Conservation (phyloP, 371 early-diverging fungal genomes). For the Mucor racemosus region DNA sequence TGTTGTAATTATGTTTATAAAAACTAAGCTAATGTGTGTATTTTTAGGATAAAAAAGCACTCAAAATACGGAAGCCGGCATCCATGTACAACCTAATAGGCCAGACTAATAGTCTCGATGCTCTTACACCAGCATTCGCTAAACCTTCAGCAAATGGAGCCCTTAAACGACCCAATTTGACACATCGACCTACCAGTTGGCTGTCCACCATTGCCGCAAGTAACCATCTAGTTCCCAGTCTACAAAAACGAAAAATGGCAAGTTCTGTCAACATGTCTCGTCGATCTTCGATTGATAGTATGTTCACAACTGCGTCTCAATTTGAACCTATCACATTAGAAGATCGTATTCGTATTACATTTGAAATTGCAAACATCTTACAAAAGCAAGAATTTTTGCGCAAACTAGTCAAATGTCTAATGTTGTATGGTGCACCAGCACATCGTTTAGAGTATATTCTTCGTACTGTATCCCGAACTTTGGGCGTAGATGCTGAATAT, state of each 20-base stretch:
- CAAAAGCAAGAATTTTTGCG: slow-evolving; percentile 63
- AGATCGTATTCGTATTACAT: slow-evolving; percentile 61
- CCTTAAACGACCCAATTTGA: slow-evolving; percentile 34
- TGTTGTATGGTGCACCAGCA: slow-evolving; percentile 65
- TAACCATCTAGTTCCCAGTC: slow-evolving; percentile 49
- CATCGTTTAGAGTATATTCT: slow-evolving; percentile 66
- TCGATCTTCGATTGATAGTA: slow-evolving; percentile 43
- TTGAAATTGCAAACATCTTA: slow-evolving; percentile 64
- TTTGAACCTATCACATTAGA: slow-evolving; percentile 56
- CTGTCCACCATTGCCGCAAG: slow-evolving; percentile 43
- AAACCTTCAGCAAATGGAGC: slow-evolving; percentile 4
- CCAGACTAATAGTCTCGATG: slow-evolving; percentile 16
- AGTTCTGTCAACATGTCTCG: slow-evolving; percentile 38
- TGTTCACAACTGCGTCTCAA: slow-evolving; percentile 54
- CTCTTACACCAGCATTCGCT: slow-evolving; percentile 19
- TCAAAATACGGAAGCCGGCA: slow-evolving; percentile 32
- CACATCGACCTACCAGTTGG: slow-evolving; percentile 51
- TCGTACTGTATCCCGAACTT: slow-evolving; percentile 50
- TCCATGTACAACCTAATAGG: slow-evolving; percentile 32
- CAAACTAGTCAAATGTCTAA: slow-evolving; percentile 54
- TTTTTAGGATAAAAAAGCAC: slow-evolving; percentile 19
- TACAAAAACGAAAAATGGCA: slow-evolving; percentile 39
- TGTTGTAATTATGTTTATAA: neutral
- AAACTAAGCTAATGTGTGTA: neutral
- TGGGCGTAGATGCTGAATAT: slow-evolving; percentile 73